Base-by-base conservation (phyloP, 306 rosid species). In the Cucurbita moschata region DNA sequence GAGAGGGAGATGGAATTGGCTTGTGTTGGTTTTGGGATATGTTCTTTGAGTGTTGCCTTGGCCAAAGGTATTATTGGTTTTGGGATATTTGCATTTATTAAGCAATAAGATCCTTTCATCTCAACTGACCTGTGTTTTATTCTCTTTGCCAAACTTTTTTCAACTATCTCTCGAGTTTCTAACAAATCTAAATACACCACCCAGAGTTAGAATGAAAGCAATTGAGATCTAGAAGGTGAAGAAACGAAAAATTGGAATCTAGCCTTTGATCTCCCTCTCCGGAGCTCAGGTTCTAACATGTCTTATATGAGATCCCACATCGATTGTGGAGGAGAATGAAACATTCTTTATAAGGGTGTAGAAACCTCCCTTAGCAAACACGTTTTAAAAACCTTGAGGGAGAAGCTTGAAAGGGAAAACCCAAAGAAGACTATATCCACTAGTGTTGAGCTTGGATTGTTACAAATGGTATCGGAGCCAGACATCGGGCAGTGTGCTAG, bases 21-120 rank as follows among this genome's bases (percentile, higher is more conserved):
- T 73, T 80, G 40, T 61, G 15, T 54, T 21, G 78, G 82, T 44
- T 83, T 85, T 84, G 88, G 96, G 84, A 88, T 79, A 86, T 93
- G 82, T 92, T 80, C 97, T 77, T 89, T 79, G 94, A 86, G 95
- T 94, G 96, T 81, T 60, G 81, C 73, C 76, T 76, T 47, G 39
- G 53, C 67, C 54, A 6, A 51, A 51, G 39, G 76, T 77, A 66
- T 76, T 3, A 30, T 30, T 30, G 35, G 35, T 30, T 30, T 30
- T 30, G 35, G 35, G 35, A 30, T 30, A 30, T 30, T 30, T 30
- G 35, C 35, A 65, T 65, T 19, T 6, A 46, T 12, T 6, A 49
- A 47, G 46, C 35, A 26, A 69, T 4, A 8, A 70, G 40, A 70
- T 49, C 11, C 73, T 23, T 47, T 14, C 46, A 18, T 44, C 72